Base-by-base conservation (phyloP, 108 stramenopile genomes). In the Cyclotella sp. region DNA sequence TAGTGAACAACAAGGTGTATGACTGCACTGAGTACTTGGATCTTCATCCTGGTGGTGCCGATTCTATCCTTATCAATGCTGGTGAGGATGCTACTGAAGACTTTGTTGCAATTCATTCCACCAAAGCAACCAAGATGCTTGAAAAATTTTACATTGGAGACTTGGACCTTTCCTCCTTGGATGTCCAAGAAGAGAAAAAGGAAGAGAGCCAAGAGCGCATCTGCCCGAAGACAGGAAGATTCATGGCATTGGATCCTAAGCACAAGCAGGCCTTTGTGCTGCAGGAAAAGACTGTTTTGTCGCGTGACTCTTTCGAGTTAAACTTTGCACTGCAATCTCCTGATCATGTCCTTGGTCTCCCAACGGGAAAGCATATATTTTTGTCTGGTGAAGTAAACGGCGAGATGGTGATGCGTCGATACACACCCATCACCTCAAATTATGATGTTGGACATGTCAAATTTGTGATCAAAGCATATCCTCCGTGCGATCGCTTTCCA, bases 401-500 rank as follows among this genome's bases (percentile, higher is more conserved):
- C 42, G 94, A 96, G 78, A 86, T 83, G 47, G 95, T 95, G 44
- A 84, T 94, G 73, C 84, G 96, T 51, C 84, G 93, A 40, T 99
- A 99, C 82, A 99, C 98, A 21, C 98, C 98, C 51, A 93, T 97
- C 71, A 92, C 93, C 29, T 95, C 95, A 27, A 94, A 99, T 75
- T 88, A 89, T 53, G 97, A 98, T 75, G 72, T 95, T 34, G 99
- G 99, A 15, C 87, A 88, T 59, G 96, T 98, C 39, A 98, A 99
- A 80, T 97, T 99, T 79, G 96, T 97, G 68, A 94, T 98, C 92
- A 99, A 99, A 93, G 93, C 92, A 0, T 96, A 94, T 84, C 84
- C 78, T 12, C 96, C 96, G 4, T 84, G 83, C 52, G 87, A 86
- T 58, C 86, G 90, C 60, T 98, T 98, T 87, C 98, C 98, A 19